Percentiles rank a stretch among this genome's conserved stretches.
phyloP scores from a whole-genome alignment of 257 asterid genomes.

The Parsonsia alboflavescens region DNA sequence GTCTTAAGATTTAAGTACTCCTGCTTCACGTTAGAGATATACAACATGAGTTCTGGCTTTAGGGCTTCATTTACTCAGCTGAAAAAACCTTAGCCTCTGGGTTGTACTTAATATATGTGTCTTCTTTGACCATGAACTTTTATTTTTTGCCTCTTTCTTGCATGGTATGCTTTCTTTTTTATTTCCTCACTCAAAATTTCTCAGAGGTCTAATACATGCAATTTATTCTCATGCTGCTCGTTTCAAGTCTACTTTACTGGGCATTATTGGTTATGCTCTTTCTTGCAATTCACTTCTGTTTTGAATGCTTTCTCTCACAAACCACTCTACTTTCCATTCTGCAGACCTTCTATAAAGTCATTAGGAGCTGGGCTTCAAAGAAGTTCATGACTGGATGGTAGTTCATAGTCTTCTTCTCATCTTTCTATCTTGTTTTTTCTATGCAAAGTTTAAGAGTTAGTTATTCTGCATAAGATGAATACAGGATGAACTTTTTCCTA shows the following conservation, averaged over 20 bases:
- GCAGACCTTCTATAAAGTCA: conserved; percentile 88
- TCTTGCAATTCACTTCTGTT: background rate
- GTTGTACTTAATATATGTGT: background rate
- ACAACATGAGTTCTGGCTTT: background rate
- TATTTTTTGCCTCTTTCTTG: background rate
- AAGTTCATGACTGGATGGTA: conserved; percentile 99
- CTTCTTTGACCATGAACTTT: background rate
- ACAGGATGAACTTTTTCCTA: background rate
- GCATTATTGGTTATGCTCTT: background rate
- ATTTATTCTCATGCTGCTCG: background rate
- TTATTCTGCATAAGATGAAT: background rate
- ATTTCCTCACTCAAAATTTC: background rate
- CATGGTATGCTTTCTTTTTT: background rate
- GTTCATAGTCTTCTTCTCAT: background rate
- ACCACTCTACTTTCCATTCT: conserved; percentile 16
- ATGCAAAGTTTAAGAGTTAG: background rate
- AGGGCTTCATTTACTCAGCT: background rate
- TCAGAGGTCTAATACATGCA: background rate
- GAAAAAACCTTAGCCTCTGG: background rate
- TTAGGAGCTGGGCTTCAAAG: conserved; percentile 97
- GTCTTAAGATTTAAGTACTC: background rate
- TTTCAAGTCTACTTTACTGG: background rate
- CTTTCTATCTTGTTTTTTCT: background rate
- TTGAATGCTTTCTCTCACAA: background rate
- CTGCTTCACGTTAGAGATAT: background rate